Base-by-base conservation (phyloP, 345 rosid species). In the Lumnitzera racemosa region DNA sequence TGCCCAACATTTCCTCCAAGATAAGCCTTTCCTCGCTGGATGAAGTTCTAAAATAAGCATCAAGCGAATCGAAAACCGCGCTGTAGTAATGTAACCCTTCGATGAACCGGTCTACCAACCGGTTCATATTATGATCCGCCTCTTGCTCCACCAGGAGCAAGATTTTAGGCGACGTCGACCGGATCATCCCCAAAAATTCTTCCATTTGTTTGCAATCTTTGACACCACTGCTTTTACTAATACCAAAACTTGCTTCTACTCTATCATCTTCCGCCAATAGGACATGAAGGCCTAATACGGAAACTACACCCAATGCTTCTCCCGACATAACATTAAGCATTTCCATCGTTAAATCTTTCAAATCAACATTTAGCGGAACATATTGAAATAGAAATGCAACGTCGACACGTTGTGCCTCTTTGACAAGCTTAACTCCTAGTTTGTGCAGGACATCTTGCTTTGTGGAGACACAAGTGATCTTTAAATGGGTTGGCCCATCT, bases 51-150 rank as follows among this genome's bases (percentile, higher is more conserved):
- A 63, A 74, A 13, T 56, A 61, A 0, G 63, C 61, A 12, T 77
- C 87, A 2, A 79, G 63, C 0, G 83, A 76, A 31, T 84, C 85
- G 15, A 79, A 81, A 11, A 78, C 51, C 0, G 81, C 81, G 16
- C 87, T 84, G 49, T 81, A 81, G 43, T 84, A 84, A 51, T 74
- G 75, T 53, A 84, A 65, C 7, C 83, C 80, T 48, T 78, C 78
- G 0, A 70, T 65, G 11, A 79, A 77, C 46, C 81, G 66, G 29
- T 84, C 85, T 0, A 62, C 61, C 20, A 77, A 57, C 1, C 77
- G 61, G 46, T 56, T 72, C 3, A 53, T 12, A 29, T 81, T 84
- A 53, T 79, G 84, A 53, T 81, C 55, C 0, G 73, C 78, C 64
- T 81, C 84, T 65, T 81, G 82, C 62, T 81, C 81, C 5, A 81